Evolutionary conservation across 768 basidiomycete species (phyloP), one percentile per base, ranked within the genome.

Genomic region (Boletus rubroflammeus): DNA sequence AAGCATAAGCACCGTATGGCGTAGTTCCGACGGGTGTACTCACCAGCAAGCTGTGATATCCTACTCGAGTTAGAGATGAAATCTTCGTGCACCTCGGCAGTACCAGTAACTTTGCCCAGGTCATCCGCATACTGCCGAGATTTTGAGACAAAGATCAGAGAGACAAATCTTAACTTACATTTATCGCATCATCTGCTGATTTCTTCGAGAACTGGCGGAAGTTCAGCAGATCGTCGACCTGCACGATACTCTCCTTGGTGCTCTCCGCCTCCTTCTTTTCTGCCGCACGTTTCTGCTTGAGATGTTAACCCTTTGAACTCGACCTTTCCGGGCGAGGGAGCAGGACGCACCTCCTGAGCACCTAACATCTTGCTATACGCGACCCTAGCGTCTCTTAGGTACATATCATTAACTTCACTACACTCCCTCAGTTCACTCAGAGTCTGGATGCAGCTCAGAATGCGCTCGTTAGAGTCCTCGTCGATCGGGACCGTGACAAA

Each of bases 161-260:
- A 11, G 10, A 19, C 13, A 38, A 9, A 10, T 44, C 19, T 51
- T 23, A 23, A 70, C 78, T 39, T 61, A 88, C 86, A 67, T 90
- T 86, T 48, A 90, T 78, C 28, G 85, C 83, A 57, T 93, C 92
- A 52, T 86, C 87, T 2, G 80, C 81, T 0, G 84, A 79, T 75
- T 94, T 98, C 79, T 95, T 98, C 38, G 90, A 92, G 76, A 99
- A 93, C 67, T 97, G 95, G 29, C 96, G 79, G 82, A 98, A 98
- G 23, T 78, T 81, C 56, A 99, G 77, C 19, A 96, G 69, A 66
- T 98, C 96, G 62, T 99, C 96, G 28, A 96, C 90, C 67, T 98
- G 96, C 14, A 98, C 78, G n/a, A 81, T 78, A 13, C 75, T 75
- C 35, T 78, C 78, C 54, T 83, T 89, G 49, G 76, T 71, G 32